phyloP scores from a whole-genome alignment of 2,329 filamentous ascomycete genomes.

The Monascus ruber region DNA sequence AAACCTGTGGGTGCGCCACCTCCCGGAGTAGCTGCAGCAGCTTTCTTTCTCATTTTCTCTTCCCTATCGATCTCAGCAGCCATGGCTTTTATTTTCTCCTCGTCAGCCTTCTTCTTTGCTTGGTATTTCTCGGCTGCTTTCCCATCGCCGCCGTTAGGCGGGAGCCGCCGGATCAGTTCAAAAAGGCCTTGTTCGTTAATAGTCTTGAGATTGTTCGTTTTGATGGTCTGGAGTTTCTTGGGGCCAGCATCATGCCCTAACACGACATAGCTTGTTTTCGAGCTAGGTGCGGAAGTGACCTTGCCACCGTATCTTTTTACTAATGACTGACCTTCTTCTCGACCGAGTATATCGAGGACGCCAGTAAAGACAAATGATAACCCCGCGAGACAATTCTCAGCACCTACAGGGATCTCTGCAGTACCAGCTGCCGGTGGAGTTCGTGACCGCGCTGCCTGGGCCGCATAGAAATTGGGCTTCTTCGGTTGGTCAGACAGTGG shows the following conservation, averaged over 20 bases:
- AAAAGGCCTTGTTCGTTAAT: conserved; percentile 92
- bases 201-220: conserved; percentile 67
- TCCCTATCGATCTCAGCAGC: conserved; percentile 68
- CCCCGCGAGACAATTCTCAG: conserved; percentile 80
- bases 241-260: conserved; percentile 85
- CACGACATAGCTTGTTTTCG: conserved; percentile 89
- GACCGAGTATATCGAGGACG: conserved; percentile 63
- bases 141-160: conserved; percentile 75
- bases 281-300: conserved; percentile 71
- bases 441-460: conserved; percentile 45
- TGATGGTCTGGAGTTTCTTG: conserved; percentile 81
- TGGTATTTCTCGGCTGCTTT: conserved; percentile 77
- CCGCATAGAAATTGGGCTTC: conserved; percentile 68
- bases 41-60: conserved; percentile 28
- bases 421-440: conserved; percentile 52
- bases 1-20: conserved; percentile 27
- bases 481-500: conserved; percentile 51
- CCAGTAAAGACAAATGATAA: conserved; percentile 94
- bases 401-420: conserved; percentile 67
- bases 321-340: conserved; percentile 73
- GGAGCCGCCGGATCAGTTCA: conserved; percentile 67
- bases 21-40: conserved; percentile 33
- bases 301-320: conserved; percentile 94
- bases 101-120: conserved; percentile 74
- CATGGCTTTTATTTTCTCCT: conserved; percentile 68